Percentiles rank a stretch among this genome's conserved stretches.
phyloP scores from a whole-genome alignment of 306 rosid species.

The Cucurbita pepo region DNA sequence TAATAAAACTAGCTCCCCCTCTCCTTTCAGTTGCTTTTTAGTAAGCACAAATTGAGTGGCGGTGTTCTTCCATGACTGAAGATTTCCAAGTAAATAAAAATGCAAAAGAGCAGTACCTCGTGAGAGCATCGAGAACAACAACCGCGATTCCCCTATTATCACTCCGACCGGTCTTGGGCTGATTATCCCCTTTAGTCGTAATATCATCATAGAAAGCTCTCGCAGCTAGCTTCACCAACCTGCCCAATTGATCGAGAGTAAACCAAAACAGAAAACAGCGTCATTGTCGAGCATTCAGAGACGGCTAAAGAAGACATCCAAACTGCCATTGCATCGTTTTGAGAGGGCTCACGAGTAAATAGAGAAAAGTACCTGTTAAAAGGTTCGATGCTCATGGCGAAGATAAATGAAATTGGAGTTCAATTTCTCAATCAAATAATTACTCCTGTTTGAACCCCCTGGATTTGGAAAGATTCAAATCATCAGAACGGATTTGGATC shows the following conservation, averaged over 20 bases:
- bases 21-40: not conserved
- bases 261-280: not conserved
- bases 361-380: slow-evolving; percentile 47
- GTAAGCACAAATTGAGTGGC: not conserved
- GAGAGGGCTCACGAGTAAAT: not conserved
- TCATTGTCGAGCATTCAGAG: not conserved
- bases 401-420: not conserved
- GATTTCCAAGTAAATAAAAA: not conserved
- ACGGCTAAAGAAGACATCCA: not conserved
- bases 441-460: no score
- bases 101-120: slow-evolving; percentile 37
- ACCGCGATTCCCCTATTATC: slow-evolving; percentile 96
- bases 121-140: slow-evolving; percentile 95
- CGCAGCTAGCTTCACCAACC: slow-evolving; percentile 80
- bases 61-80: not conserved
- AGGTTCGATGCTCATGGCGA: slow-evolving; percentile 38
- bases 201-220: slow-evolving; percentile 89
- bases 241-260: slow-evolving; percentile 8
- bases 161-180: slow-evolving; percentile 77
- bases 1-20: not conserved
- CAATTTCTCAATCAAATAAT: not conserved
- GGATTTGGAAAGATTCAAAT: no score
- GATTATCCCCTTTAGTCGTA: slow-evolving; percentile 76
- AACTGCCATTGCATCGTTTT: not conserved
- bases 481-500: no score